Evolutionary conservation across 2,329 filamentous ascomycete genomes (phyloP).

Genomic region (Chalaropsis thielavioides): DNA sequence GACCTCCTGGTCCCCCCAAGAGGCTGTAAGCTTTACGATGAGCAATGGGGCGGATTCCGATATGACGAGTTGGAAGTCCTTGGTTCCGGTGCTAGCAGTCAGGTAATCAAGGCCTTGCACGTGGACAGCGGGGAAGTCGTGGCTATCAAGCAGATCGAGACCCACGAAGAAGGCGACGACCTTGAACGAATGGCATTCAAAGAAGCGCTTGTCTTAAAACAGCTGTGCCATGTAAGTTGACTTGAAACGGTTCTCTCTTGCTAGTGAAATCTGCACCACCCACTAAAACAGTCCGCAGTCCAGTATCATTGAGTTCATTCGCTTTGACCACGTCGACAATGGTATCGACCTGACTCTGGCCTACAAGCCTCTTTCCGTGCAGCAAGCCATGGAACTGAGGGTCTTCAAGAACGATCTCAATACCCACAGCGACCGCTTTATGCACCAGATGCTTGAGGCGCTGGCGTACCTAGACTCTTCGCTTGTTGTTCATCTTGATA

Average conservation of each 20-base stretch:
- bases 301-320: conserved; percentile 10
- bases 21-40: not conserved
- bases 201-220: not conserved
- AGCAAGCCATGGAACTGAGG: not conserved
- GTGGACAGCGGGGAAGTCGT: conserved; percentile 4
- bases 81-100: not conserved
- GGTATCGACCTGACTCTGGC: not conserved
- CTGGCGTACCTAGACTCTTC: not conserved
- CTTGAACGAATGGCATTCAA: not conserved
- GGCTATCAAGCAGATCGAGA: not conserved
- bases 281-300: not conserved
- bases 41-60: not conserved
- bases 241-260: not conserved
- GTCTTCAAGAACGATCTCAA: not conserved
- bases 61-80: not conserved
- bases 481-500: conserved; percentile 11
- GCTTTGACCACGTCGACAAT: not conserved
- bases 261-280: not conserved
- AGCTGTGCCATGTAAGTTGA: conserved; percentile 7
- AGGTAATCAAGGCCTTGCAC: not conserved
- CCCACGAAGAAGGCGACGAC: not conserved
- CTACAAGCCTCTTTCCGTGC: not conserved
- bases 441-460: conserved; percentile 11
- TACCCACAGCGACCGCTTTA: not conserved
- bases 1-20: not conserved